phyloP scores from a whole-genome alignment of 441 rosid genomes.

The Euphorbia celastroides region DNA sequence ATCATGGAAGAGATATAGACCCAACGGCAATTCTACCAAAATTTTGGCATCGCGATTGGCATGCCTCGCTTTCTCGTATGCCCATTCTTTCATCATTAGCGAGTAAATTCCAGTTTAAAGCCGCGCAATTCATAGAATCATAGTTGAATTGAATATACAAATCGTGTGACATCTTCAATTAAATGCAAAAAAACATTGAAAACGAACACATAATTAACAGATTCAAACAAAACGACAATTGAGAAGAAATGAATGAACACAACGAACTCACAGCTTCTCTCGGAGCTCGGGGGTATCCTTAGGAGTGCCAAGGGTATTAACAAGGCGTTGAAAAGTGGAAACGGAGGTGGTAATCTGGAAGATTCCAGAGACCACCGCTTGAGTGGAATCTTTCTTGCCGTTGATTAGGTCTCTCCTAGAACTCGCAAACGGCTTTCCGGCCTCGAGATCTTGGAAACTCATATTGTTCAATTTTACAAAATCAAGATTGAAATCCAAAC shows the following conservation, averaged over 20 bases:
- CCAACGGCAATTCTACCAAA: background rate
- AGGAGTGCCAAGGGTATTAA: constrained; percentile 92
- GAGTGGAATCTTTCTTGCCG: constrained; percentile 69
- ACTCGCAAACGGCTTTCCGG: constrained; percentile 43
- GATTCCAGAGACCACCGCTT: constrained; percentile 85
- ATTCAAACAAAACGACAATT: background rate
- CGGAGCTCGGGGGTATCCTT: constrained; percentile 94
- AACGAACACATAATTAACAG: background rate
- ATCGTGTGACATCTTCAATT: background rate
- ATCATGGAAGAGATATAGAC: background rate
- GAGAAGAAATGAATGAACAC: background rate
- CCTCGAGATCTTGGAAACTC: constrained; percentile 95
- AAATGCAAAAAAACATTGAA: background rate
- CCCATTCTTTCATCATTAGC: background rate
- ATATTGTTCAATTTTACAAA: constrained; percentile 20
- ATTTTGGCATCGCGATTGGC: background rate
- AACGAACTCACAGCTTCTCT: constrained; percentile 72
- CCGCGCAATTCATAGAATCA: background rate
- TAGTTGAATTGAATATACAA: background rate
- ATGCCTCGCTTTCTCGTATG: background rate
- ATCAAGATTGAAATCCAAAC: constrained; percentile 16
- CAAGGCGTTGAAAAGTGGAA: constrained; percentile 78
- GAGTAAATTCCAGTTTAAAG: background rate
- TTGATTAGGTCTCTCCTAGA: constrained; percentile 42
- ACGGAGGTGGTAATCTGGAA: constrained; percentile 96